phyloP scores from a whole-genome alignment of 805 yeast species.

The Saccharomycopsis schoenii region DNA sequence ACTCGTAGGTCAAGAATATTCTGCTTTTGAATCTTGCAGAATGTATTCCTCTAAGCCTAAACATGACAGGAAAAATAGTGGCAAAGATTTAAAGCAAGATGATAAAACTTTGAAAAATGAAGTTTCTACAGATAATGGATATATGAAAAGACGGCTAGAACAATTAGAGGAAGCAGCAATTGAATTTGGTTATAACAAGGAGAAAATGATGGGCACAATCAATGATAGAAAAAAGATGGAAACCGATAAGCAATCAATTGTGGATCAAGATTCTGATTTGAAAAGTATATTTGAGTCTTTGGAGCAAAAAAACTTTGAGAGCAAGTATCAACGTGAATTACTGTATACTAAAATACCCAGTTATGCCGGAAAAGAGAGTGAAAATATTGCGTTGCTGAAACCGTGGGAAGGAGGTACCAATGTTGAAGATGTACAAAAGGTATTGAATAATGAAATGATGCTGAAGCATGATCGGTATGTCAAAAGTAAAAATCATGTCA shows the following conservation, averaged over 20 bases:
- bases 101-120: not conserved
- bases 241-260: constrained; percentile 14
- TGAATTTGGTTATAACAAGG: constrained; percentile 29
- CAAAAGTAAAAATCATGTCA: not conserved
- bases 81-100: not conserved
- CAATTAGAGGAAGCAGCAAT: constrained; percentile 35
- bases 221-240: not conserved
- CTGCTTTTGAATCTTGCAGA: too few species aligned
- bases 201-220: constrained; percentile 17
- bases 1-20: too few species aligned
- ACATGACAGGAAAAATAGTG: not conserved
- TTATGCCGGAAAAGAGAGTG: constrained; percentile 34
- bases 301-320: constrained; percentile 28
- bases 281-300: constrained; percentile 24
- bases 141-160: constrained; percentile 29
- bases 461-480: not conserved
- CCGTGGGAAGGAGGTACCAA: constrained; percentile 57
- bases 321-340: constrained; percentile 31
- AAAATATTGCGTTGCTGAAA: constrained; percentile 37
- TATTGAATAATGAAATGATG: not conserved
- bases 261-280: constrained; percentile 22
- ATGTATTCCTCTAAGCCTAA: too few species aligned
- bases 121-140: constrained; percentile 16
- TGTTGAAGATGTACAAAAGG: constrained; percentile 29
- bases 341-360: constrained; percentile 34